Evolutionary conservation across 2,329 filamentous ascomycete species (phyloP), one percentile per base, ranked within the genome.

Genomic region (Neophaeococcomyces aloes): DNA sequence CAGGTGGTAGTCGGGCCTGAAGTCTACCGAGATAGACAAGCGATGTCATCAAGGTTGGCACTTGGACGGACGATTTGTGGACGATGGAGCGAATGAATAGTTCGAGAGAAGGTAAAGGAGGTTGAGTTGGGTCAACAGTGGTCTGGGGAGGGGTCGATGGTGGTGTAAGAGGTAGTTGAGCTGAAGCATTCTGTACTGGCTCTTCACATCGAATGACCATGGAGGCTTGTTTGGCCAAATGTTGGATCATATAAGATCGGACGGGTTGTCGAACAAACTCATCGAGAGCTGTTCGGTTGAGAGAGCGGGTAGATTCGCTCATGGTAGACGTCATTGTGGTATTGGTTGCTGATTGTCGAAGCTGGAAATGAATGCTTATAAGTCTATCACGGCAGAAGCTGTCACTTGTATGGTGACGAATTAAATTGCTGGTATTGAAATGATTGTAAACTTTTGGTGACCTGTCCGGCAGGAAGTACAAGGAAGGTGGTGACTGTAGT

Each of bases 1-100:
- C 87, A 47, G 89, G 85, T 54, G 93, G 89, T 21, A 98, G 79
- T 55, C 85, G 81, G 40, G 81, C 75, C 67, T 82, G 84, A 59
- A 98, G 76, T 48, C 88, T 79, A 59, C 76, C 78, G 45, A 98
- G 81, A 72, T 95, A 98, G 62, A 96, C 87, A 31, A 98, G 76
- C 6, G 88, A 88, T 29, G 86, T 89, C 91, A 98, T 96, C 54
- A 98, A 76, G 6, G 91, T 98, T 10, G 91, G 86, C 42, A 95
- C 88, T 71, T 96, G 89, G 23, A 96, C 91, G 63, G 95, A 94
- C 53, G 89, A 96, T 48, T 84, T 83, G 59, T 86, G 78, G 49
- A 96, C 88, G 23, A 98, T 75, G 51, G 87, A 86, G 39, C 78
- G 81, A 67, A 98, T 96, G 72, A 96, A 98, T 46, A 80, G 76